Percentiles rank a stretch among this genome's conserved stretches.
Conservation (phyloP, 2,329 filamentous ascomycete genomes). For the Acephala macrosclerotiorum region DNA sequence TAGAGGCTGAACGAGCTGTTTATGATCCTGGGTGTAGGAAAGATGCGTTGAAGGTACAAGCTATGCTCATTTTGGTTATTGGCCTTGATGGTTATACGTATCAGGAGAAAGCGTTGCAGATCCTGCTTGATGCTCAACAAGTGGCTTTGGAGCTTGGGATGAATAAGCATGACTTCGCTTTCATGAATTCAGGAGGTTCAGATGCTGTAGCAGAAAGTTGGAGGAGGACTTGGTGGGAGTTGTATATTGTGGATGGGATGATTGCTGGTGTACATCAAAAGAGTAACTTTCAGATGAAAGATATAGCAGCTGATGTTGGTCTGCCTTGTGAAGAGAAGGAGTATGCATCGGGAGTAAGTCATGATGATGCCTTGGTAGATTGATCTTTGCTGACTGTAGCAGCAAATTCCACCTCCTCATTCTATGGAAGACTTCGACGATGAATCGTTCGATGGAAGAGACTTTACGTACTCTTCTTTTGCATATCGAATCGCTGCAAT, state of each 20-base stretch:
- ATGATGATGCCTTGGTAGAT: neutral
- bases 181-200: constrained; percentile 67
- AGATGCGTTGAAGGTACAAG: constrained; percentile 71
- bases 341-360: constrained; percentile 62
- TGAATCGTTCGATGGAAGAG: constrained; percentile 68
- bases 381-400: constrained; percentile 40
- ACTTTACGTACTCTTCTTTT: constrained; percentile 81
- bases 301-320: constrained; percentile 70
- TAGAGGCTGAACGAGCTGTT: constrained; percentile 36
- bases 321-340: constrained; percentile 86
- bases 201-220: constrained; percentile 81
- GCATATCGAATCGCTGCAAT: constrained; percentile 84
- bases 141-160: constrained; percentile 80
- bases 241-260: constrained; percentile 74
- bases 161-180: constrained; percentile 73
- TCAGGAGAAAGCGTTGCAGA: constrained; percentile 70
- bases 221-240: constrained; percentile 90
- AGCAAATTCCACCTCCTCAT: constrained; percentile 65
- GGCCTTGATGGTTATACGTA: constrained; percentile 80
- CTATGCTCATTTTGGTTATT: constrained; percentile 78
- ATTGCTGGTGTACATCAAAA: constrained; percentile 80
- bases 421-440: constrained; percentile 81
- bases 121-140: constrained; percentile 72
- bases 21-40: constrained; percentile 38
- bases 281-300: constrained; percentile 74